Percentiles rank a stretch among this genome's conserved stretches.
These are phyloP conservation scores for Lagenidium giganteum DNA, from an alignment of 352 stramenopile species.

Conservation along the genomic window DNA sequence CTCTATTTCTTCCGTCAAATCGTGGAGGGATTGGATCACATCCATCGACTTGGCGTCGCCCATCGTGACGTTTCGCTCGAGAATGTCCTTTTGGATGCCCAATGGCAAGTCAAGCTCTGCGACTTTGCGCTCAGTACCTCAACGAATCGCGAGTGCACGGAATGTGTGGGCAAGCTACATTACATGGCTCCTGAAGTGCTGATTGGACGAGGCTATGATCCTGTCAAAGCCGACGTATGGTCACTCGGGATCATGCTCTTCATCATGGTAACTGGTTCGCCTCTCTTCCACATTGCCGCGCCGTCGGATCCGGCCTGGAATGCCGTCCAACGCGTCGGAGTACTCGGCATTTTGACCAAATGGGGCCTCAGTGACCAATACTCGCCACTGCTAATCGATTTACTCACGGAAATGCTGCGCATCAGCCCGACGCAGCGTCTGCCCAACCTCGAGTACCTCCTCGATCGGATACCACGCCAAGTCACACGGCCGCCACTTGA, in stretches of 20 bases:
- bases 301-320: constrained; percentile 21
- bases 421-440: constrained; percentile 7
- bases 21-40: constrained; percentile 26
- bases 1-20: constrained; percentile 32
- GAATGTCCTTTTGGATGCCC: constrained; percentile 28
- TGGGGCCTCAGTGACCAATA: constrained; percentile 17
- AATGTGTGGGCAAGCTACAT: constrained; percentile 45
- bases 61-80: constrained; percentile 54
- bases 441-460: no score
- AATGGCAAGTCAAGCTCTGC: constrained; percentile 33
- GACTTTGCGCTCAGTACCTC: constrained; percentile 46
- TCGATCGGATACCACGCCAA: no score
- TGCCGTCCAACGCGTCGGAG: constrained; percentile 12
- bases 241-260: constrained; percentile 65
- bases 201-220: constrained; percentile 29
- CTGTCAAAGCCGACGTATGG: constrained; percentile 48
- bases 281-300: constrained; percentile 29
- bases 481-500: no score
- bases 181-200: constrained; percentile 69
- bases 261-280: constrained; percentile 58
- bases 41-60: constrained; percentile 32
- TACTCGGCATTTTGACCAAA: constrained; percentile 21
- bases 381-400: constrained; percentile 9
- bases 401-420: constrained; percentile 9
- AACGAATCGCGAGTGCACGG: constrained; percentile 16